phyloP scores from a whole-genome alignment of 306 rosid species.

The Medicago truncatula region DNA sequence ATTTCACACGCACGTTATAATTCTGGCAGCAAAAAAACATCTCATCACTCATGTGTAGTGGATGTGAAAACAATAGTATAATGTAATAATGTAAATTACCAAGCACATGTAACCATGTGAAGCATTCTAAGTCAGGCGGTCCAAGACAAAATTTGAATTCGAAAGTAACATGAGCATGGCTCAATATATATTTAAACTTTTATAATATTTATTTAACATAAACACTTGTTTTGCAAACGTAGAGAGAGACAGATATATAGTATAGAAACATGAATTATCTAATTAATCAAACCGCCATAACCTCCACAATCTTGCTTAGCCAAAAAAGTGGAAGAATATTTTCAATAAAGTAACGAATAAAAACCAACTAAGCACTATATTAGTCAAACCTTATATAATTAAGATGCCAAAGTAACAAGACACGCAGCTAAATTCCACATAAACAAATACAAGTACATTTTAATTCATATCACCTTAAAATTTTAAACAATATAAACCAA shows the following conservation, averaged over 20 bases:
- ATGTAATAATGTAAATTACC: conserved; percentile 15
- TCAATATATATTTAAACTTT: not conserved
- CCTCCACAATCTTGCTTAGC: conserved; percentile 15
- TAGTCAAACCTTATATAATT: conserved; percentile 39
- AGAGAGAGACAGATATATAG: conserved; percentile 11
- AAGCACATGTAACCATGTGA: conserved; percentile 62
- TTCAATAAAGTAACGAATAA: conserved; percentile 5
- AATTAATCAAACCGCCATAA: conserved; percentile 9
- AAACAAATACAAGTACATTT: conserved; percentile 5
- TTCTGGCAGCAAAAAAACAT: not conserved
- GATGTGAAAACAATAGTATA: not conserved
- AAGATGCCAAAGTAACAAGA: conserved; percentile 28
- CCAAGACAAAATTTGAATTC: conserved; percentile 41
- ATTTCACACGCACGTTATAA: not conserved
- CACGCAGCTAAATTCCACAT: conserved; percentile 41
- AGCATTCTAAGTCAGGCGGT: conserved; percentile 19
- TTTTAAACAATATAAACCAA: conserved; percentile 14
- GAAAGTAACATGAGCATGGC: conserved; percentile 37
- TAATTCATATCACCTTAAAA: not conserved
- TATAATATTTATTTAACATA: not conserved
- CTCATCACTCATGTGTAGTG: not conserved
- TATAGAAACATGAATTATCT: conserved; percentile 10
- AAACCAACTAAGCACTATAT: not conserved
- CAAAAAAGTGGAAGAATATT: not conserved
- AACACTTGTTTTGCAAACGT: conserved; percentile 7